Evolutionary conservation across 441 rosid species (phyloP).

Genomic region (Pelargonium fulgidum): DNA sequence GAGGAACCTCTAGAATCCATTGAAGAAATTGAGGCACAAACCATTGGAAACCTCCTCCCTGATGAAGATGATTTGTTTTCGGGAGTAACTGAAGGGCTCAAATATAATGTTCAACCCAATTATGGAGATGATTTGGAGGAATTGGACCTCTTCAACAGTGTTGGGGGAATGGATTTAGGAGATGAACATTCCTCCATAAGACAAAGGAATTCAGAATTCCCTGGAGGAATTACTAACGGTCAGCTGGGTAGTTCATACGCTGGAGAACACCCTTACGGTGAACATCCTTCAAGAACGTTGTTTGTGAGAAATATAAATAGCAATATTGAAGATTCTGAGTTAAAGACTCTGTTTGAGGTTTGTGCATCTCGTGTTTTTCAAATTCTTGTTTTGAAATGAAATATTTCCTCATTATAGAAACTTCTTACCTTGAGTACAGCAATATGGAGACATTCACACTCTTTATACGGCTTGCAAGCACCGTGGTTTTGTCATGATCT

Average conservation of each 20-base stretch:
- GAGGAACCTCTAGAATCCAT: conserved; percentile 47
- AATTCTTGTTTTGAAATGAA: conserved; percentile 11
- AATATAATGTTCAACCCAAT: conserved; percentile 24
- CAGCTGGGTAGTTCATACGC: conserved; percentile 31
- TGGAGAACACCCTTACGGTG: conserved; percentile 42
- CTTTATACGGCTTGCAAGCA: conserved; percentile 55
- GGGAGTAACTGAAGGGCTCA: conserved; percentile 47
- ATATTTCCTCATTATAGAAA: conserved; percentile 7
- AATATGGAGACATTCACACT: conserved; percentile 46
- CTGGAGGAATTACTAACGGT: conserved; percentile 31
- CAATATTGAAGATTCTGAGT: conserved; percentile 54
- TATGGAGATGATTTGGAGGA: conserved; percentile 48
- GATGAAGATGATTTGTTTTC: conserved; percentile 58
- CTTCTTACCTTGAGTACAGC: conserved; percentile 32
- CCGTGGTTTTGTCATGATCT: conserved; percentile 51
- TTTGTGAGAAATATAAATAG: conserved; percentile 55
- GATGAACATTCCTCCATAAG: conserved; percentile 31
- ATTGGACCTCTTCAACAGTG: conserved; percentile 53
- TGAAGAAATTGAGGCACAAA: conserved; percentile 60
- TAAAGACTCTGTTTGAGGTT: conserved; percentile 52
- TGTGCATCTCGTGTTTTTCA: conserved; percentile 17
- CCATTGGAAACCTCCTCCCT: conserved; percentile 70
- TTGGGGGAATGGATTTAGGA: conserved; percentile 69
- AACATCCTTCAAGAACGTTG: conserved; percentile 53
- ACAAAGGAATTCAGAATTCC: conserved; percentile 30